A percentile compares a stretch with the other conserved stretches of the same genome.
Evolutionary conservation across 805 yeast species (phyloP).

Genomic region (Nakazawaea ambrosiae): DNA sequence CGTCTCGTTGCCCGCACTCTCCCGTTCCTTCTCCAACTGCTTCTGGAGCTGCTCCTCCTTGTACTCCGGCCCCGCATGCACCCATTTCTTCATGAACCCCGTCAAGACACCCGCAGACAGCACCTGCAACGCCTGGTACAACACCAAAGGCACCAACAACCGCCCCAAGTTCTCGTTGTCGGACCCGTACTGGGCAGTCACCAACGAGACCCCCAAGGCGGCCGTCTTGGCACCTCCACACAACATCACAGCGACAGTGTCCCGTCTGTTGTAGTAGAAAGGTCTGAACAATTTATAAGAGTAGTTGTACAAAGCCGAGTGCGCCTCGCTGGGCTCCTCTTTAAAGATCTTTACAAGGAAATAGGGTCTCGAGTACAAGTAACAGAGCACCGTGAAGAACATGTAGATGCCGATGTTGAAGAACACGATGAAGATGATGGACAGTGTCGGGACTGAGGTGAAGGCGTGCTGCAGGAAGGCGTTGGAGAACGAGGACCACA

Average conservation of each 20-base stretch:
- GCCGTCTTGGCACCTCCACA: slow-evolving; percentile 95
- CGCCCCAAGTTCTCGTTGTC: slow-evolving; percentile 56
- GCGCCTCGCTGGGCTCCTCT: slow-evolving; percentile 38
- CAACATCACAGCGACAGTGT: slow-evolving; percentile 73
- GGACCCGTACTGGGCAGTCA: slow-evolving; percentile 67
- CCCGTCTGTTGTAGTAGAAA: slow-evolving; percentile 62
- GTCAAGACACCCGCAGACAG: slow-evolving; percentile 71
- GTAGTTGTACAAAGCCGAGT: slow-evolving; percentile 37
- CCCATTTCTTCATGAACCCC: slow-evolving; percentile 65
- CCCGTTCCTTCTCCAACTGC: slow-evolving; percentile 1
- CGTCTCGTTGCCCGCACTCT: too few relatives aligned
- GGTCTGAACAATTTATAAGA: slow-evolving; percentile 45
- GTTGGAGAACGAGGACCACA: slow-evolving; percentile 77
- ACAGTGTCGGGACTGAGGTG: slow-evolving; percentile 56
- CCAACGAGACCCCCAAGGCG: slow-evolving; percentile 79
- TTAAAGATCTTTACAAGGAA: slow-evolving; percentile 37
- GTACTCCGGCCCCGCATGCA: slow-evolving; percentile 24
- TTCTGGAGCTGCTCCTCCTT: slow-evolving; percentile 14
- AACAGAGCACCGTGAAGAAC: slow-evolving; percentile 66
- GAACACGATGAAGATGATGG: slow-evolving; percentile 72
- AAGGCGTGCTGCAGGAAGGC: slow-evolving; percentile 83
- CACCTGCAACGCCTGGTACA: slow-evolving; percentile 86
- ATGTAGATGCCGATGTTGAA: slow-evolving; percentile 77
- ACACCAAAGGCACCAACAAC: slow-evolving; percentile 72
- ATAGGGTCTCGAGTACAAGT: slow-evolving; percentile 51